Evolutionary conservation across 2,329 filamentous ascomycete species (phyloP).

Genomic region (Colletotrichum filicis): DNA sequence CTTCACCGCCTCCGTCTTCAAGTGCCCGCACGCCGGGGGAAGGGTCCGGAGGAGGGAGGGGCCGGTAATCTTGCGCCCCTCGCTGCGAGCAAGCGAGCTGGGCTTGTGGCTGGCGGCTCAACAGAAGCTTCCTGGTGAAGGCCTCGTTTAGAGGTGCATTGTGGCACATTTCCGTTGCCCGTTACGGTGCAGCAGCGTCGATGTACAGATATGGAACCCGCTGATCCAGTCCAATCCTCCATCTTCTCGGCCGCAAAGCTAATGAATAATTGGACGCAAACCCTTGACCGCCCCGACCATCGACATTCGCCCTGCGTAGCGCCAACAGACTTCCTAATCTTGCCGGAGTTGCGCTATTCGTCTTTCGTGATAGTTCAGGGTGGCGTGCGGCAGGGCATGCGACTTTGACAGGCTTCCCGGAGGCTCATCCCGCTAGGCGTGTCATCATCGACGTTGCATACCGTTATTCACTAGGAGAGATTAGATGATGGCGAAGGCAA

Average conservation of each 20-base stretch:
- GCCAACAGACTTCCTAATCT: background rate
- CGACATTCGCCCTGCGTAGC: conserved; percentile 1
- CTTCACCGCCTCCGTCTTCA: conserved; percentile 29
- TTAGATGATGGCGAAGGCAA: background rate
- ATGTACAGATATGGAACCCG: background rate
- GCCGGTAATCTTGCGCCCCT: background rate
- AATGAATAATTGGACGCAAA: background rate
- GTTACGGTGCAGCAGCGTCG: conserved; percentile 9
- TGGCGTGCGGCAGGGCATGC: conserved; percentile 10
- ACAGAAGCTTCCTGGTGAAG: background rate
- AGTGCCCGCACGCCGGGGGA: background rate
- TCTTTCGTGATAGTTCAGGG: background rate
- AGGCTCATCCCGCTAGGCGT: conserved; percentile 1
- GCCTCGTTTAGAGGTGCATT: background rate
- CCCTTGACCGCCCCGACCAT: conserved; percentile 14
- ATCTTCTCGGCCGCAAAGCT: conserved; percentile 17
- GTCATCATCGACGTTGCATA: conserved; percentile 6
- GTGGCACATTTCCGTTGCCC: conserved; percentile 13
- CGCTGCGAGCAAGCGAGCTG: background rate
- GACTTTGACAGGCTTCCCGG: conserved; percentile 27
- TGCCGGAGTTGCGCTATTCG: background rate
- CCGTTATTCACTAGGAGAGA: background rate
- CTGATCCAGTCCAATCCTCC: background rate
- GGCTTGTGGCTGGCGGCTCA: background rate
- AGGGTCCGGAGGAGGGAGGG: background rate